These are phyloP conservation scores for Coniferiporia sulphurascens DNA, from an alignment of 1,284 basidiomycete species.

Conservation along the genomic window DNA sequence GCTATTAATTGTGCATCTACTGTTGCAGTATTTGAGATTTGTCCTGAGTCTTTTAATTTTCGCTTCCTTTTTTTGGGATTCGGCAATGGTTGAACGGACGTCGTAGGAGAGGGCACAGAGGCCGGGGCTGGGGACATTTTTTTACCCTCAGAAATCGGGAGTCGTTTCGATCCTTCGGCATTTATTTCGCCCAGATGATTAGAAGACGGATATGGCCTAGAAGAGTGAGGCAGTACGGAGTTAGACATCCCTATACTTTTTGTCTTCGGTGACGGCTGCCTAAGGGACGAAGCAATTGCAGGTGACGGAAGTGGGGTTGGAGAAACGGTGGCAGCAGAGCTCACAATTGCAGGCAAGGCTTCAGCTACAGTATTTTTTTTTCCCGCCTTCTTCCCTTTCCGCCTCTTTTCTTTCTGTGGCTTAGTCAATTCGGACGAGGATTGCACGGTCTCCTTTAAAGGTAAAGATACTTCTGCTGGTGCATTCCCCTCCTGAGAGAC, in stretches of 20 bases:
- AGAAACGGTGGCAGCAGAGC: background rate
- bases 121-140: background rate
- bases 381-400: background rate
- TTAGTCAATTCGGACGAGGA: background rate
- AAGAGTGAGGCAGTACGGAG: background rate
- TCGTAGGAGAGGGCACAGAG: background rate
- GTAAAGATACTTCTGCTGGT: background rate
- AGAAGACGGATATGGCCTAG: background rate
- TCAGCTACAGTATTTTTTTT: background rate
- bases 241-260: background rate
- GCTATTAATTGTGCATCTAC: too few species aligned
- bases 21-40: too few species aligned
- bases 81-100: background rate
- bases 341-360: background rate
- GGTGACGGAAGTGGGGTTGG: background rate
- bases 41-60: background rate
- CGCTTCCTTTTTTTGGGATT: background rate
- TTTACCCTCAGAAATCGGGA: background rate
- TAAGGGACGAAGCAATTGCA: background rate
- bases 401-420: background rate
- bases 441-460: background rate
- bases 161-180: background rate
- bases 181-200: background rate
- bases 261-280: background rate
- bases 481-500: background rate